phyloP scores from a whole-genome alignment of 805 yeast genomes.

The Cyberlindnera lachancei region DNA sequence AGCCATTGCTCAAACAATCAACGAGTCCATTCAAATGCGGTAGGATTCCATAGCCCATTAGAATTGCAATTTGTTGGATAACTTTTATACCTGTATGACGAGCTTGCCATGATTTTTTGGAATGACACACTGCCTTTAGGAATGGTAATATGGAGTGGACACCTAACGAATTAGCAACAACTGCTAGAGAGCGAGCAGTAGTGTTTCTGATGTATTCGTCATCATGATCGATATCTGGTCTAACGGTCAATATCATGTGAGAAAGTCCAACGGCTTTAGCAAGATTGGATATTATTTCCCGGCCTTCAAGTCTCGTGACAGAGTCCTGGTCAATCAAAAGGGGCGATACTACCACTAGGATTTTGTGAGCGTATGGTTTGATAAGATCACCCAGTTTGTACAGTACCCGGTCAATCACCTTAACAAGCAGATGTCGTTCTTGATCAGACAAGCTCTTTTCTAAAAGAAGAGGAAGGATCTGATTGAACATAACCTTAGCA shows the following conservation, averaged over 20 bases:
- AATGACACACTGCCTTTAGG: conserved; percentile 67
- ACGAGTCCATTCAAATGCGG: conserved; percentile 68
- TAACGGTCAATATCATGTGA: conserved; percentile 65
- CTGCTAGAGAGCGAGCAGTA: conserved; percentile 75
- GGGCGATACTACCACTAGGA: conserved; percentile 71
- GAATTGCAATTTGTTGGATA: conserved; percentile 65
- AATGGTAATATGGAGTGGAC: conserved; percentile 69
- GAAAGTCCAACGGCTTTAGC: conserved; percentile 80
- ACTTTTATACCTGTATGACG: conserved; percentile 76
- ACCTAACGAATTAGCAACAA: conserved; percentile 76
- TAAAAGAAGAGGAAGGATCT: conserved; percentile 66
- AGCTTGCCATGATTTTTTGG: conserved; percentile 73
- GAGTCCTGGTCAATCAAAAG: conserved; percentile 72
- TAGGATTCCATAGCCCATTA: conserved; percentile 63
- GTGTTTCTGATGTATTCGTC: conserved; percentile 77
- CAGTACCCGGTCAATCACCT: conserved; percentile 63
- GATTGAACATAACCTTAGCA: conserved; percentile 58
- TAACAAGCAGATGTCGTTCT: conserved; percentile 77
- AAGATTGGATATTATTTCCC: conserved; percentile 67
- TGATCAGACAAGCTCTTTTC: conserved; percentile 70
- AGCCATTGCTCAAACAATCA: conserved; percentile 46
- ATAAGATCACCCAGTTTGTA: conserved; percentile 57
- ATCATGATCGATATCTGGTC: conserved; percentile 75
- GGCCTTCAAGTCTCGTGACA: conserved; percentile 67
- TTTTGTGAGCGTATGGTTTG: conserved; percentile 66